Percentiles rank a stretch among this genome's conserved stretches.
Evolutionary conservation across 75 land plant species (phyloP).

Genomic region (Cryptomeria japonica): DNA sequence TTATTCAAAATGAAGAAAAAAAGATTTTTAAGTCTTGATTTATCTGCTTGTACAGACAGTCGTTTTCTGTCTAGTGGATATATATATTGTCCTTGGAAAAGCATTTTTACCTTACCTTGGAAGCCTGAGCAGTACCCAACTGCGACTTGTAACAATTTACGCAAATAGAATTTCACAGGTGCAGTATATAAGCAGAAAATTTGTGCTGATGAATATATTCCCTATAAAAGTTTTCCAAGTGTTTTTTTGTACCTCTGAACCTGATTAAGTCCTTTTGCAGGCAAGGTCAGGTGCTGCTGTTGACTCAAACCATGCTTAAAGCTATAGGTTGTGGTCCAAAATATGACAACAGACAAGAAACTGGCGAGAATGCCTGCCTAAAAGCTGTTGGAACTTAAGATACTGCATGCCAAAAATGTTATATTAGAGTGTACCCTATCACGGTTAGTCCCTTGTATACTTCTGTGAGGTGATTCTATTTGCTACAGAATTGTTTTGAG

Average conservation of each 20-base stretch:
- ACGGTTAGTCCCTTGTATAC: conserved; percentile 16
- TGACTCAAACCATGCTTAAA: conserved; percentile 35
- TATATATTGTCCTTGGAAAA: conserved; percentile 95
- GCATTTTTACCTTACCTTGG: conserved; percentile 93
- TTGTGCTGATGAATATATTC: not conserved
- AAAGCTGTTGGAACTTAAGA: conserved; percentile 11
- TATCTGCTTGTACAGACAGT: conserved; percentile 71
- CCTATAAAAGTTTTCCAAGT: not conserved
- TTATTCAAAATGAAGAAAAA: not conserved
- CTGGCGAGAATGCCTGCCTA: not conserved
- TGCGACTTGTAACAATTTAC: conserved; percentile 91
- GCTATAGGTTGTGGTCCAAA: conserved; percentile 1
- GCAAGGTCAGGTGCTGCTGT: conserved; percentile 64
- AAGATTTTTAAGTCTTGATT: not conserved
- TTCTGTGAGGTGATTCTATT: conserved; percentile 13
- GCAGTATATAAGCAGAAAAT: not conserved
- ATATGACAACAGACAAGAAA: not conserved
- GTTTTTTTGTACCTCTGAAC: not conserved
- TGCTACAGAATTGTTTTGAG: conserved; percentile 10
- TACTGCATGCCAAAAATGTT: not conserved
- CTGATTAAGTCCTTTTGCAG: conserved; percentile 11
- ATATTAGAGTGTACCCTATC: conserved; percentile 8
- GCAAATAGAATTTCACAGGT: conserved; percentile 96
- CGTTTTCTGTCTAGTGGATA: conserved; percentile 95
- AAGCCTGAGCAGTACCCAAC: conserved; percentile 88